Evolutionary conservation across 768 basidiomycete species (phyloP).

Genomic region (Cyclocybe cylindracea): DNA sequence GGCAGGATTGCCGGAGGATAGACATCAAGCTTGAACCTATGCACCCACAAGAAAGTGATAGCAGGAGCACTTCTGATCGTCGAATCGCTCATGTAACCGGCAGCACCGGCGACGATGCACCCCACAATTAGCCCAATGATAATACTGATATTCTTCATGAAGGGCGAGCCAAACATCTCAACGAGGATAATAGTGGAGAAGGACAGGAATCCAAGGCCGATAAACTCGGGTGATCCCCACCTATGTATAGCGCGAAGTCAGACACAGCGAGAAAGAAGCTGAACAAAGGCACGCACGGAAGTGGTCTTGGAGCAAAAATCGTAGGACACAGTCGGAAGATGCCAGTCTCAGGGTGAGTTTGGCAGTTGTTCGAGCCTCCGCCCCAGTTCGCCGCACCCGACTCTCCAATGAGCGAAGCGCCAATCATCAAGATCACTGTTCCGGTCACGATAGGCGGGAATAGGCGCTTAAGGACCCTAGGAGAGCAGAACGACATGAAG

Average conservation of each 20-base stretch:
- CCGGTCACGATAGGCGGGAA: conserved; percentile 86
- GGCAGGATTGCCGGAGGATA: conserved; percentile 69
- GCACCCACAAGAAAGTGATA: conserved; percentile 85
- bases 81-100: conserved; percentile 73
- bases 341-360: conserved; percentile 57
- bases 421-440: conserved; percentile 79
- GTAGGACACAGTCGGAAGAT: conserved; percentile 75
- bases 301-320: conserved; percentile 66
- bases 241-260: conserved; percentile 26
- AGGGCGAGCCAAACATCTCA: conserved; percentile 83
- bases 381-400: conserved; percentile 84
- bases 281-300: conserved; percentile 44
- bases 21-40: conserved; percentile 74
- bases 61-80: conserved; percentile 68
- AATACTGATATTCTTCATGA: conserved; percentile 79
- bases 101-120: conserved; percentile 78
- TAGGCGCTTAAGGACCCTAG: conserved; percentile 58
- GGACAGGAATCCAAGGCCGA: conserved; percentile 85
- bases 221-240: conserved; percentile 84
- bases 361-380: conserved; percentile 78
- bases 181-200: conserved; percentile 77
- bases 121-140: conserved; percentile 77
- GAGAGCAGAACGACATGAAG: conserved; percentile 73
- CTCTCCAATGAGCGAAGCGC: conserved; percentile 71
- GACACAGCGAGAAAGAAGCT: neutral